Conservation (phyloP, 2,329 filamentous ascomycete species). For the Cercospora sesami region DNA sequence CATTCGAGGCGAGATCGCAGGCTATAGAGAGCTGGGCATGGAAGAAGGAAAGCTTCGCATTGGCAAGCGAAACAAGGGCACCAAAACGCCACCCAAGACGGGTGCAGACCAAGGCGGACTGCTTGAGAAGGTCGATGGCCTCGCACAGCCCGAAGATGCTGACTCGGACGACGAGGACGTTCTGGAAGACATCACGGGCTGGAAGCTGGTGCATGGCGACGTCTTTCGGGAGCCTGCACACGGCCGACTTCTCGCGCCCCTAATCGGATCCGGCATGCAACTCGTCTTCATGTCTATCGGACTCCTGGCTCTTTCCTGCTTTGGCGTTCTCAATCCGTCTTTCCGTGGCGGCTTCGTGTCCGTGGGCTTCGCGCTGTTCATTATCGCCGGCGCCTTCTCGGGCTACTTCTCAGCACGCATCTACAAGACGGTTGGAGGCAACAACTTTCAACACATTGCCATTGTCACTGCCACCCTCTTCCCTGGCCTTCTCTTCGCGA, state of each 20-base stretch:
- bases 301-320: conserved; percentile 59
- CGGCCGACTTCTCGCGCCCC: conserved; percentile 72
- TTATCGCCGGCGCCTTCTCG: conserved; percentile 79
- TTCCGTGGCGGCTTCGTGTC: conserved; percentile 89
- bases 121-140: conserved; percentile 44
- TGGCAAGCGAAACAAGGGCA: conserved; percentile 52
- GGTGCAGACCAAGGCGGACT: conserved; percentile 52
- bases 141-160: conserved; percentile 53
- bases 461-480: conserved; percentile 72
- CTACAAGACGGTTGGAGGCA: conserved; percentile 79
- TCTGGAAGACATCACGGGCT: conserved; percentile 78
- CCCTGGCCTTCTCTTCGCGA: conserved; percentile 72
- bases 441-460: conserved; percentile 73
- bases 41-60: conserved; percentile 65
- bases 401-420: conserved; percentile 83
- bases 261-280: conserved; percentile 84
- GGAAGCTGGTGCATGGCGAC: conserved; percentile 87
- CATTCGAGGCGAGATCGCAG: conserved; percentile 74
- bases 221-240: conserved; percentile 74
- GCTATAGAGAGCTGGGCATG: conserved; percentile 63
- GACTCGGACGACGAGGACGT: conserved; percentile 67
- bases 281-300: conserved; percentile 78
- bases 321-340: conserved; percentile 79
- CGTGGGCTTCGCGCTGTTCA: conserved; percentile 77
- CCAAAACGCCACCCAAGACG: conserved; percentile 45